These are phyloP conservation scores for Podila clonocystis DNA, from an alignment of 192 early-diverging fungal species.

Conservation along the genomic window DNA sequence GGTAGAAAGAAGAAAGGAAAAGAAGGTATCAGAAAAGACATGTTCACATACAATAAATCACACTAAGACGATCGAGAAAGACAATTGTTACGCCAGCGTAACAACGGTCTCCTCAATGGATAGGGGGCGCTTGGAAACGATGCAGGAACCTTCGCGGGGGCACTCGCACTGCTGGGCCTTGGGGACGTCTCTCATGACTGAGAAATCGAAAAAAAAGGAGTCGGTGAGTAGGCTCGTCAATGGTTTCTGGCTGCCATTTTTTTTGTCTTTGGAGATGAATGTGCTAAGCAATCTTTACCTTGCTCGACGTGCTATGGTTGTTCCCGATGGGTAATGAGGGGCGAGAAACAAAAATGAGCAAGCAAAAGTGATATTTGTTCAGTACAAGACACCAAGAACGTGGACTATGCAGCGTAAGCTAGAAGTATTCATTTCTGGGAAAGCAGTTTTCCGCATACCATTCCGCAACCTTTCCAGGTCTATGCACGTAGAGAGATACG, in stretches of 20 bases:
- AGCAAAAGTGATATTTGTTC: not conserved
- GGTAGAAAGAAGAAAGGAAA: not conserved
- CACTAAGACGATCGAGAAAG: not conserved
- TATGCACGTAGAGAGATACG: not conserved
- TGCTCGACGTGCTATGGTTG: conserved; percentile 28
- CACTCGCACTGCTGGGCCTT: conserved; percentile 40
- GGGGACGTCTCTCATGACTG: conserved; percentile 45
- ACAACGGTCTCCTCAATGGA: conserved; percentile 1
- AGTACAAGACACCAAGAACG: not conserved
- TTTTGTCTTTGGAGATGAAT: not conserved
- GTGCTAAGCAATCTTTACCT: conserved; percentile 8
- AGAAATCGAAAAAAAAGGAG: not conserved
- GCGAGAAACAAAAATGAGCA: not conserved
- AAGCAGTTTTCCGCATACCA: conserved; percentile 1
- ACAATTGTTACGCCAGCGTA: not conserved
- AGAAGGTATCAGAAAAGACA: conserved; percentile 14
- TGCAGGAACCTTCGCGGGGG: conserved; percentile 47
- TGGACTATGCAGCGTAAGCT: no score
- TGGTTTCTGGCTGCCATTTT: not conserved
- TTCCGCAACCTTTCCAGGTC: conserved; percentile 47
- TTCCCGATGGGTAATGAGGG: not conserved
- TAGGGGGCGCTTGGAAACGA: conserved; percentile 30
- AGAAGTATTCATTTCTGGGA: not conserved
- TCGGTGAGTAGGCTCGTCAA: not conserved
- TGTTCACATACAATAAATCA: not conserved